phyloP scores from a whole-genome alignment of 306 rosid species.

The Fagus crenata region DNA sequence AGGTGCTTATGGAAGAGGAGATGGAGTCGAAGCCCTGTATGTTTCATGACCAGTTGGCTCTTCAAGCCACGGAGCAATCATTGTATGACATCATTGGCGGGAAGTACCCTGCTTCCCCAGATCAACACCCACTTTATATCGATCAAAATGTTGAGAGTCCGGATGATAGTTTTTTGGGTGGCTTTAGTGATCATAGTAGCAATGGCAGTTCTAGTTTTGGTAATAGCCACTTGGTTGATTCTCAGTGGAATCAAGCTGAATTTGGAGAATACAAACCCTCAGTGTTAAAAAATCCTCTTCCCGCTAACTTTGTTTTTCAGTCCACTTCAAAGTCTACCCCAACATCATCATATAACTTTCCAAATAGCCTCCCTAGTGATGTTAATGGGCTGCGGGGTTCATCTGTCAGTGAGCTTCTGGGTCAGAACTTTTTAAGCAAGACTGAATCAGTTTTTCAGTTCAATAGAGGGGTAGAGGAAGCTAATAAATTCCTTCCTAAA shows the following conservation, averaged over 20 bases:
- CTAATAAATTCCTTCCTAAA: constrained; percentile 60
- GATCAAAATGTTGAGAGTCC: constrained; percentile 38
- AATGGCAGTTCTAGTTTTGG: constrained; percentile 28
- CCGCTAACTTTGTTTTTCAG: constrained; percentile 49
- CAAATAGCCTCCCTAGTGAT: constrained; percentile 3
- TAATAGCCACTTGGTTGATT: constrained; percentile 33
- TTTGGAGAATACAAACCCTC: constrained; percentile 35
- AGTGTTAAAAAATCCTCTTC: constrained; percentile 32
- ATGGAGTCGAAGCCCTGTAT: constrained; percentile 48
- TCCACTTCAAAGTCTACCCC: constrained; percentile 31
- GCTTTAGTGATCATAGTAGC: constrained; percentile 27
- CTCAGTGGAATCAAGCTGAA: constrained; percentile 27
- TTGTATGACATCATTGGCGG: constrained; percentile 46
- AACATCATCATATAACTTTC: constrained; percentile 29
- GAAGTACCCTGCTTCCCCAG: constrained; percentile 33
- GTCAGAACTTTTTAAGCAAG: constrained; percentile 34
- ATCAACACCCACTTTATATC: constrained; percentile 43
- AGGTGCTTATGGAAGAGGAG: constrained; percentile 67
- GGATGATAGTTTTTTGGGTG: constrained; percentile 29
- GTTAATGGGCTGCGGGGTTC: constrained; percentile 32
- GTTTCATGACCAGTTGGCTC: constrained; percentile 52
- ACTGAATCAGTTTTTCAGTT: constrained; percentile 55
- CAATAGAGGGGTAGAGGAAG: constrained; percentile 66
- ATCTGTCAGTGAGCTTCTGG: constrained; percentile 29
- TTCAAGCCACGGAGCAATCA: constrained; percentile 56